A percentile compares a stretch with the other conserved stretches of the same genome.
Evolutionary conservation across 2,329 filamentous ascomycete genomes (phyloP).

Genomic region (Diaporthe sp.): DNA sequence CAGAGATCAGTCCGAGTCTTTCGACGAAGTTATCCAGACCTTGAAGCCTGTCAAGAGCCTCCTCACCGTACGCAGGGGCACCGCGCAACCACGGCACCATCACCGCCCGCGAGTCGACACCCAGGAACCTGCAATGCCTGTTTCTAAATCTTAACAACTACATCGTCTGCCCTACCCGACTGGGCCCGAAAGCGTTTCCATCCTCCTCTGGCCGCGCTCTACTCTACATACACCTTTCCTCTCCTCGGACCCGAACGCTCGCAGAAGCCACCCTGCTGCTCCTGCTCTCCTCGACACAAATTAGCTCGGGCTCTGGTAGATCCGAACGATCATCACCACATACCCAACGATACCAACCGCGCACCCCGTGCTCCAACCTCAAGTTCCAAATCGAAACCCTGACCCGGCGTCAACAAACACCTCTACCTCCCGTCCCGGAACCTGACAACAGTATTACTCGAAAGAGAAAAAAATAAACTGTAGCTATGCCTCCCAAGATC

Average conservation of each 20-base stretch:
- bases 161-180: constrained; percentile 35
- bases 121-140: constrained; percentile 47
- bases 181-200: constrained; percentile 30
- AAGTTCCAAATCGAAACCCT: background rate
- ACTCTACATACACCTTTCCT: background rate
- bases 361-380: background rate
- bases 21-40: constrained; percentile 77
- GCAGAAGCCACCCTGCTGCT: background rate
- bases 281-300: background rate
- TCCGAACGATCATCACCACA: background rate
- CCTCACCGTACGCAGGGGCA: constrained; percentile 48
- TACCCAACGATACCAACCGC: background rate
- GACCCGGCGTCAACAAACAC: background rate
- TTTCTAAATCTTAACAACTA: constrained; percentile 45
- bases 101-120: background rate
- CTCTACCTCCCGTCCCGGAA: no score
- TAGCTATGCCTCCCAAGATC: constrained; percentile 31
- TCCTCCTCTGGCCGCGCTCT: constrained; percentile 8
- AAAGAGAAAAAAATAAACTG: background rate
- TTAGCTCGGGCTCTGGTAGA: background rate
- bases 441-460: background rate
- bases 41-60: constrained; percentile 63
- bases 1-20: constrained; percentile 75
- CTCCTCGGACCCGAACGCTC: background rate
- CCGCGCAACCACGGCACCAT: background rate